A percentile compares a stretch with the other conserved stretches of the same genome.
Evolutionary conservation across 352 stramenopile species (phyloP).

Genomic region (Phytophthora pluvialis): DNA sequence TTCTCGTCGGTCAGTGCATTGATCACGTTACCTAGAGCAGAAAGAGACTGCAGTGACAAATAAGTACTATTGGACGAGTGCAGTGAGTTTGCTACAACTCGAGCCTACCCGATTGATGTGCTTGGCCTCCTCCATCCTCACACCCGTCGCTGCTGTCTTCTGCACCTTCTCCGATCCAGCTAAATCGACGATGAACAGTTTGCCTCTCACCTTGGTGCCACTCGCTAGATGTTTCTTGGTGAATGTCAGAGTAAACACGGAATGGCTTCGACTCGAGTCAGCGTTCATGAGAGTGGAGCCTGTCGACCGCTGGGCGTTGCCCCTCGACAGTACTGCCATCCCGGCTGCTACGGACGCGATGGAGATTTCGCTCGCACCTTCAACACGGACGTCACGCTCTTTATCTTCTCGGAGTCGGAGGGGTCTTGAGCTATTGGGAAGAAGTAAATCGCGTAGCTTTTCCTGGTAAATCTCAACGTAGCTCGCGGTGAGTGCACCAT

Average conservation of each 20-base stretch:
- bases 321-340: conserved; percentile 45
- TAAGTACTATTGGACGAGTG: background rate
- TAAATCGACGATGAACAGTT: conserved; percentile 72
- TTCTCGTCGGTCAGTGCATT: conserved; percentile 58
- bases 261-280: conserved; percentile 74
- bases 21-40: conserved; percentile 75
- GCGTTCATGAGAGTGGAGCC: conserved; percentile 63
- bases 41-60: conserved; percentile 56
- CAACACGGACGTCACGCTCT: conserved; percentile 46
- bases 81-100: too few relatives aligned
- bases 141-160: conserved; percentile 58
- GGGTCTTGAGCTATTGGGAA: conserved; percentile 32
- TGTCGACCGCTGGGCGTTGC: conserved; percentile 45
- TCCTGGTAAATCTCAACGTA: conserved; percentile 84
- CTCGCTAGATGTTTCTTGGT: conserved; percentile 31
- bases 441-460: conserved; percentile 62
- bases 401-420: conserved; percentile 60
- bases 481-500: conserved; percentile 50
- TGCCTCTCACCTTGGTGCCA: conserved; percentile 16
- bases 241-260: conserved; percentile 66
- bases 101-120: conserved; percentile 67
- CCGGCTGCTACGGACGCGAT: conserved; percentile 40
- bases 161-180: conserved; percentile 71
- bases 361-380: conserved; percentile 55
- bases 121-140: conserved; percentile 73